A percentile compares a stretch with the other conserved stretches of the same genome.
These are phyloP conservation scores for Pseudogymnoascus destructans DNA, from an alignment of 2,329 filamentous ascomycete genomes.

Conservation along the genomic window DNA sequence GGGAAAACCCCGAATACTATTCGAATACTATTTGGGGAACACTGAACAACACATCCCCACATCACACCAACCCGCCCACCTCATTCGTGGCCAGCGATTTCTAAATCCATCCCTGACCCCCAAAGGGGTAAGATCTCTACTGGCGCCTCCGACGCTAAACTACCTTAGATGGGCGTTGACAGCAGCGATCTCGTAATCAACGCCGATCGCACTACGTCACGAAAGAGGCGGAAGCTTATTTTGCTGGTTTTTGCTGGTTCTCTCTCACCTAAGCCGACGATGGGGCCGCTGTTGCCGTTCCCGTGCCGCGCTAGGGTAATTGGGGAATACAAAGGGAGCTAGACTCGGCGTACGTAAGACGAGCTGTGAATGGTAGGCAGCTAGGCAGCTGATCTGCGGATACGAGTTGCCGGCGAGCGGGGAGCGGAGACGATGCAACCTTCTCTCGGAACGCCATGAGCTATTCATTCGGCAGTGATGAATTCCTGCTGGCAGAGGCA, in stretches of 20 bases:
- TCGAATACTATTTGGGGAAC: too few species aligned
- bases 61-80: neutral
- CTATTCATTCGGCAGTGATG: neutral
- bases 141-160: neutral
- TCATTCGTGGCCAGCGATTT: neutral
- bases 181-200: neutral
- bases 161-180: neutral
- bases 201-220: neutral
- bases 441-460: neutral
- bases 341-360: neutral
- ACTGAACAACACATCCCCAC: too few species aligned
- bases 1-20: too few species aligned
- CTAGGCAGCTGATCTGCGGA: neutral
- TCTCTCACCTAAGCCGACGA: neutral
- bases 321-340: neutral
- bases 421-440: neutral
- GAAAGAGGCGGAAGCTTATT: conserved; percentile 5
- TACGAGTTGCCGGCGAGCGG: neutral
- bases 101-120: neutral
- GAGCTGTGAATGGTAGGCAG: neutral
- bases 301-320: neutral
- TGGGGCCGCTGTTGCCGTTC: neutral
- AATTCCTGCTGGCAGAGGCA: neutral
- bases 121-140: neutral
- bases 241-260: neutral